Evolutionary conservation across 2,329 filamentous ascomycete genomes (phyloP).

Genomic region (Pseudogymnoascus sp.): DNA sequence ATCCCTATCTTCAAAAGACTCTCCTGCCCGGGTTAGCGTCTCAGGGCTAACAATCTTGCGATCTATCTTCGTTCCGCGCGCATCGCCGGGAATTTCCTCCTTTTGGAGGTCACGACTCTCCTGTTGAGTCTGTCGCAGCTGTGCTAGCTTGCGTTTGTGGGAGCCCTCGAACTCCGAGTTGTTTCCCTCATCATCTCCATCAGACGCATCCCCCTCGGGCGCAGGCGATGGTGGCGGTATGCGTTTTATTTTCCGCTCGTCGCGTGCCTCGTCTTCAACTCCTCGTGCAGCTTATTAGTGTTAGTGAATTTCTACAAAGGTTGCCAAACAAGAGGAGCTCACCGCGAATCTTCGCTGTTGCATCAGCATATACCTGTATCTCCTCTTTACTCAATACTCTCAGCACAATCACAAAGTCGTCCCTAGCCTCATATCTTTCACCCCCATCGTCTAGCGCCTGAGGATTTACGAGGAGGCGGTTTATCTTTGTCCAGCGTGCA

Average conservation of each 20-base stretch:
- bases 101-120: background rate
- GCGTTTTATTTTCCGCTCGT: background rate
- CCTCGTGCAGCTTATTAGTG: background rate
- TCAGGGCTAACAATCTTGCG: background rate
- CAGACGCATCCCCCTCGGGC: background rate
- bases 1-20: background rate
- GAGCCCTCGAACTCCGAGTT: background rate
- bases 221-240: background rate
- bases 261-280: background rate
- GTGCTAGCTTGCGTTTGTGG: background rate
- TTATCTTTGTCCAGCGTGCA: slow-evolving; percentile 90
- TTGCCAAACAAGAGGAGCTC: slow-evolving; percentile 26
- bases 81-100: background rate
- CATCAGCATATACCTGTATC: slow-evolving; percentile 76
- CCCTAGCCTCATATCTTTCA: slow-evolving; percentile 80
- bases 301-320: background rate
- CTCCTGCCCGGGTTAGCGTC: background rate
- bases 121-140: background rate
- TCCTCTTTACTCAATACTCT: slow-evolving; percentile 81
- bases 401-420: slow-evolving; percentile 88
- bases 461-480: slow-evolving; percentile 78
- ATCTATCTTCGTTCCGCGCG: background rate
- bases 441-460: slow-evolving; percentile 75
- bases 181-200: background rate
- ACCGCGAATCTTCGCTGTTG: slow-evolving; percentile 76